Evolutionary conservation across 306 rosid genomes (phyloP), one percentile per base, ranked within the genome.

Genomic region (Gastrolobium villosum): DNA sequence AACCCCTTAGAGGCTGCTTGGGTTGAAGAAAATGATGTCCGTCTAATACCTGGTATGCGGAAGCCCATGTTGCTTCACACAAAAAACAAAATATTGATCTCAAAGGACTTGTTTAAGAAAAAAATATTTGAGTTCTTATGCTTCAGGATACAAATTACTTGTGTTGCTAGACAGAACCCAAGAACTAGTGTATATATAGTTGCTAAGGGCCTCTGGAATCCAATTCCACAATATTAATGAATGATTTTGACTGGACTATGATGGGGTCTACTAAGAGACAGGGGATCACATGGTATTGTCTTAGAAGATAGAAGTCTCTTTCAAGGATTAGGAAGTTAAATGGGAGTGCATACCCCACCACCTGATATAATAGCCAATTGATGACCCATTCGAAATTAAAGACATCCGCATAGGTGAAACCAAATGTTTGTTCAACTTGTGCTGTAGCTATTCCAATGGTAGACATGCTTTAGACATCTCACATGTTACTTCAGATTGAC

Each of bases 1-100:
- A 48, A 11, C 1, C 52, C 64, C 46, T 74, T 75, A 8, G 53
- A 32, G 54, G 50, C 37, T 44, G 39, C 72, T 70, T 68, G 56
- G 28, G n/a, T 57, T 60, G 15, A 67, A 10, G 65, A 15, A 41
- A 45, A 59, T 75, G 80, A 55, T 30, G 70, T 14, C 5, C 45
- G 32, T 77, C 32, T 53, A 4, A 49, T 39, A 13, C 44, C 28
- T 28, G 83, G 81, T 1, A 79, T 30, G 28, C 4, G 77, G 28
- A 86, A 76, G 30, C 79, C 83, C 87, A 86, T 36, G 59, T 43
- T 36, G 10, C 40, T 32, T 14, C 62, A 20, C 62, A 41, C 32
- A 31, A 56, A 2, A 11, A 67, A 66, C 5, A 48, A 37, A 11
- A 28, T 39, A 9, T 35, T 64, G 39, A 26, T 73, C 62, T 55